phyloP scores from a whole-genome alignment of 306 rosid genomes.

The Pterocarpus macrocarpus region DNA sequence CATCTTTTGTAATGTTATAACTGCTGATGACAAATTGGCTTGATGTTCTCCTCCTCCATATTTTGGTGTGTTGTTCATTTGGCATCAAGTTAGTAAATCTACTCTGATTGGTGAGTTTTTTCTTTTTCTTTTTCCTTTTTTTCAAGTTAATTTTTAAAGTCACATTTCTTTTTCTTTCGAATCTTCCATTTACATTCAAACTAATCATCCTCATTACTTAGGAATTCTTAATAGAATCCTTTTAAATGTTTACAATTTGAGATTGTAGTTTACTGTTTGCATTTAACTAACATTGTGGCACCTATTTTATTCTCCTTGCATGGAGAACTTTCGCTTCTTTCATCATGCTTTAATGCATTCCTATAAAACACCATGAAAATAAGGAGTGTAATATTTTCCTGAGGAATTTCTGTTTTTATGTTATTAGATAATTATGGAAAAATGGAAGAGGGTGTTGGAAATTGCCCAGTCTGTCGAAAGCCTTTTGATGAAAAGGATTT shows the following conservation, averaged over 20 bases:
- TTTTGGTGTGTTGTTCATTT: conserved; percentile 9
- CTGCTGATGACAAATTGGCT: conserved; percentile 13
- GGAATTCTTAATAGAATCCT: neutral
- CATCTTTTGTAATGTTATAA: neutral
- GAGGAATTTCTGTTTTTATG: conserved; percentile 32
- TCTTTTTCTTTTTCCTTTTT: no score
- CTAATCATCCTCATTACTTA: neutral
- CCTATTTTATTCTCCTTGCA: conserved; percentile 8
- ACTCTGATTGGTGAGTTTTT: neutral
- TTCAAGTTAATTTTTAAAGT: neutral
- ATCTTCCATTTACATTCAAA: conserved; percentile 7
- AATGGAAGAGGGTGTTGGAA: conserved; percentile 61
- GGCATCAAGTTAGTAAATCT: conserved; percentile 14
- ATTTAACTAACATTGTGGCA: conserved; percentile 5
- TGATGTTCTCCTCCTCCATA: conserved; percentile 9
- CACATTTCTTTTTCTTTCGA: neutral
- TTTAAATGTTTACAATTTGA: conserved; percentile 12
- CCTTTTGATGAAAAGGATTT: conserved; percentile 73
- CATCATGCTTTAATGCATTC: conserved; percentile 22
- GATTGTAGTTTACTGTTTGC: conserved; percentile 1
- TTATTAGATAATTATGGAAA: conserved; percentile 48
- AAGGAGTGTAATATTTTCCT: conserved; percentile 5
- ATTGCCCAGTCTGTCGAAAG: conserved; percentile 88
- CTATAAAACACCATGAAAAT: conserved; percentile 2
- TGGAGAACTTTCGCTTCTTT: conserved; percentile 14